A percentile compares a stretch with the other conserved stretches of the same genome.
phyloP scores from a whole-genome alignment of 1,139 yeast genomes.

The Magnusiomyces tetraspermus region DNA sequence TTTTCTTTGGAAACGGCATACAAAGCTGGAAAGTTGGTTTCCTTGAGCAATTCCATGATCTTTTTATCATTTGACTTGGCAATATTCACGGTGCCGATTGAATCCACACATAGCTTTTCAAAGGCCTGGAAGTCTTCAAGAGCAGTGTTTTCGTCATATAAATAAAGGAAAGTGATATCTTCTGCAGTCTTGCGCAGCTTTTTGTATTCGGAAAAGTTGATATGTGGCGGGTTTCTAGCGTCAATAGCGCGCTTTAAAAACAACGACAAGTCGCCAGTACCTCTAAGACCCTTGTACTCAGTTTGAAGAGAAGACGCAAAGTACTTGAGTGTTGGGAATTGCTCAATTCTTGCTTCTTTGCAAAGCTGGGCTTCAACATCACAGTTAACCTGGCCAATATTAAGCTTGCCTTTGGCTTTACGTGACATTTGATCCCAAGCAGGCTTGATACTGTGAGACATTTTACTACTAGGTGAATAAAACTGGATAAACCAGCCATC shows the following conservation, averaged over 20 bases:
- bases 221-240: slow-evolving; percentile 23
- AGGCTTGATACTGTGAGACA: slow-evolving; percentile 32
- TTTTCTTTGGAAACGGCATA: slow-evolving; percentile 28
- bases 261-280: slow-evolving; percentile 28
- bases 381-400: slow-evolving; percentile 37
- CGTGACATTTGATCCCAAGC: slow-evolving; percentile 34
- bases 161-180: slow-evolving; percentile 29
- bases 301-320: slow-evolving; percentile 28
- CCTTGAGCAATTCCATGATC: slow-evolving; percentile 26
- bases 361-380: slow-evolving; percentile 30
- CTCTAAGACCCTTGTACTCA: slow-evolving; percentile 30
- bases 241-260: slow-evolving; percentile 29
- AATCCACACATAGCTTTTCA: slow-evolving; percentile 27
- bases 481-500: slow-evolving; percentile 37
- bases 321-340: slow-evolving; percentile 29
- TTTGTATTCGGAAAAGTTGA: slow-evolving; percentile 23
- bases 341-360: slow-evolving; percentile 24
- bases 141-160: slow-evolving; percentile 33
- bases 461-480: slow-evolving; percentile 34
- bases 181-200: slow-evolving; percentile 13
- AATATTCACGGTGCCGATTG: slow-evolving; percentile 31
- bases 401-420: slow-evolving; percentile 27
- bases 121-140: slow-evolving; percentile 36
- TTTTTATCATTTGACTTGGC: slow-evolving; percentile 27
- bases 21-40: slow-evolving; percentile 29